Percentiles rank a stretch among this genome's conserved stretches.
Evolutionary conservation across 164 flowering plant species (phyloP).

Genomic region (Magnolia kwangsiensis): DNA sequence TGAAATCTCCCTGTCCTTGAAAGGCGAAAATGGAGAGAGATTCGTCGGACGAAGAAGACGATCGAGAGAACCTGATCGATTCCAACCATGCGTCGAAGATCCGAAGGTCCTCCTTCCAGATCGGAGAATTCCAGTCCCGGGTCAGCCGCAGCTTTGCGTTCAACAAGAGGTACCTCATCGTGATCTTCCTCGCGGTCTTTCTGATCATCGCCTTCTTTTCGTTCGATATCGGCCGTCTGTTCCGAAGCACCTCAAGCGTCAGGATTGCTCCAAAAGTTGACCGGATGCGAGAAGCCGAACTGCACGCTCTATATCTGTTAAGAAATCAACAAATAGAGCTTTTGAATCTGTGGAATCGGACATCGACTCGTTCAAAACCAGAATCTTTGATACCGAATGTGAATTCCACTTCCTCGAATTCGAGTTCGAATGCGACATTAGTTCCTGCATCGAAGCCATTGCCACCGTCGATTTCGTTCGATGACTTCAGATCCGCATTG

Average conservation of each 20-base stretch:
- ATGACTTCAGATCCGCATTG: constrained; percentile 45
- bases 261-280: constrained; percentile 18
- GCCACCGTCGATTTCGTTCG: constrained; percentile 13
- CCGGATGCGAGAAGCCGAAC: constrained; percentile 69
- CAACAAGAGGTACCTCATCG: constrained; percentile 49
- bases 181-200: constrained; percentile 44
- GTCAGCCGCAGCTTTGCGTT: constrained; percentile 13
- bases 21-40: constrained; percentile 23
- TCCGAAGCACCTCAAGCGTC: constrained; percentile 26
- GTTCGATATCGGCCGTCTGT: constrained; percentile 36
- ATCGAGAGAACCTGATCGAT: constrained; percentile 39
- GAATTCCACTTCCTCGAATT: constrained; percentile 2
- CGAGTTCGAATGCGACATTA: constrained; percentile 6
- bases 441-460: constrained; percentile 11
- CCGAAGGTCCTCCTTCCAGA: constrained; percentile 16
- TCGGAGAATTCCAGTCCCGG: constrained; percentile 12
- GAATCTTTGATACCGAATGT: background rate
- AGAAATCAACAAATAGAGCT: constrained; percentile 68
- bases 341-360: constrained; percentile 55
- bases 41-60: constrained; percentile 60
- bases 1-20: background rate
- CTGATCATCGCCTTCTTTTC: constrained; percentile 46
- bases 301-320: constrained; percentile 64
- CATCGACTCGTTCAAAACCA: constrained; percentile 4
- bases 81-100: constrained; percentile 32